A percentile compares a stretch with the other conserved stretches of the same genome.
phyloP scores from a whole-genome alignment of 2,329 filamentous ascomycete genomes.

The Sphaerulina musiva region DNA sequence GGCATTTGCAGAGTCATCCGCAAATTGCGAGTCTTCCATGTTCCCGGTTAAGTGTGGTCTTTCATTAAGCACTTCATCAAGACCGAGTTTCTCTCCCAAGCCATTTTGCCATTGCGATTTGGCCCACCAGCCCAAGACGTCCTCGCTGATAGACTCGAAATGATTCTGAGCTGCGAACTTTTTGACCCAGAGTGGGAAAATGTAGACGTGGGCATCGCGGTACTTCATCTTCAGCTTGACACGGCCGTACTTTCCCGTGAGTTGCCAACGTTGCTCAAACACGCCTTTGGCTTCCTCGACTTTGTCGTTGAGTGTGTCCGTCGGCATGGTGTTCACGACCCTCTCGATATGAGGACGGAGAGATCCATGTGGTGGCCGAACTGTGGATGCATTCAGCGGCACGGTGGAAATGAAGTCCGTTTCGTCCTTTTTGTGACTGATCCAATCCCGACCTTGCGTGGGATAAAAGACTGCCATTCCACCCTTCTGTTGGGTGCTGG shows the following conservation, averaged over 20 bases:
- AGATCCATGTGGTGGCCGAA: constrained; percentile 56
- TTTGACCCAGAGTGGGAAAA: constrained; percentile 87
- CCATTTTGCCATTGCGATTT: constrained; percentile 88
- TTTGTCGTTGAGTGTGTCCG: constrained; percentile 79
- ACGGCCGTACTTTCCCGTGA: constrained; percentile 62
- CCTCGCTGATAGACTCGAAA: constrained; percentile 83
- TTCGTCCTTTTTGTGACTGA: constrained; percentile 76
- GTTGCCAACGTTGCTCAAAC: constrained; percentile 65
- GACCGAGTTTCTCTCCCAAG: constrained; percentile 67
- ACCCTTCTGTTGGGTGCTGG: constrained; percentile 58
- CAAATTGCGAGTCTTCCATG: constrained; percentile 20
- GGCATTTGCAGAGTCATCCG: constrained; percentile 23
- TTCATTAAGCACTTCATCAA: constrained; percentile 59
- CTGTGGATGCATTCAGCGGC: constrained; percentile 54
- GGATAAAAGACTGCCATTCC: constrained; percentile 88
- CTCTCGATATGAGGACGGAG: constrained; percentile 65
- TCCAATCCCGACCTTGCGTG: constrained; percentile 62
- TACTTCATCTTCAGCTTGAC: constrained; percentile 76
- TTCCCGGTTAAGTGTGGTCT: constrained; percentile 27
- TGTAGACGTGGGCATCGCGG: constrained; percentile 88
- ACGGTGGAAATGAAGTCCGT: constrained; percentile 84
- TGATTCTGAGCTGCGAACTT: constrained; percentile 76
- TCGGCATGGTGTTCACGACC: constrained; percentile 78
- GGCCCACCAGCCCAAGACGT: constrained; percentile 90
- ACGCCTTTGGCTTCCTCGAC: constrained; percentile 67